Evolutionary conservation across 345 rosid genomes (phyloP), one percentile per base, ranked within the genome.

Genomic region (Melaleuca quinquenervia): DNA sequence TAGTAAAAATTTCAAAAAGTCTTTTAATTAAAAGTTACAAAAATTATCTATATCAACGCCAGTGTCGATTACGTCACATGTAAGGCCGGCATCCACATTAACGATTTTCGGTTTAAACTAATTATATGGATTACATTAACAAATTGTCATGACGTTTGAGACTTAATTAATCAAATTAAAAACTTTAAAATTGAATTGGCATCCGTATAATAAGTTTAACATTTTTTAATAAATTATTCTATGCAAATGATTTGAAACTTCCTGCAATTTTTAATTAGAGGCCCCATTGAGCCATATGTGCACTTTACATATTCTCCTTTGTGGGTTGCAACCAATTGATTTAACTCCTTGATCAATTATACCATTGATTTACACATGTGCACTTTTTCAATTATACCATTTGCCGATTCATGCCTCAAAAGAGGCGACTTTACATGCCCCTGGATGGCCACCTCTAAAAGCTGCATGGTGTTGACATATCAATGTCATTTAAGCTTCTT

Each of bases 81-180:
- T 12, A 70, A 1, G 6, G 1, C 1, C 3, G 11, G 0, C 6
- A 2, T 32, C 3, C 0, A 4, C 22, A 2, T 70, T 8, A 52
- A 0, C 3, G 9, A 20, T 52, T 18, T 52, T 12, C 1, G 16
- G 0, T 32, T 13, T 70, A 70, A 70, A 2, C 6, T 32, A 9
- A 12, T 24, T 0, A 2, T 10, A 32, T 8, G 0, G 20, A 70
- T 9, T 70, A 32, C 11, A 32, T 70, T 8, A 22, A 70, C 0
- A 64, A 70, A 70, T 16, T 70, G 12, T 70, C 3, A 36, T 2
- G 18, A 9, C 2, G 0, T 70, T 70, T 18, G 9, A 10, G 2
- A 32, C 6, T 18, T 2, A 2, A 70, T 8, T 70, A 7, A 0
- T 10, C 13, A 36, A 70, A 70, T 18, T 18, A 11, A 70, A 18